A percentile compares a stretch with the other conserved stretches of the same genome.
Evolutionary conservation across 1,284 basidiomycete species (phyloP).

Genomic region (Mrakiaceae sp.): DNA sequence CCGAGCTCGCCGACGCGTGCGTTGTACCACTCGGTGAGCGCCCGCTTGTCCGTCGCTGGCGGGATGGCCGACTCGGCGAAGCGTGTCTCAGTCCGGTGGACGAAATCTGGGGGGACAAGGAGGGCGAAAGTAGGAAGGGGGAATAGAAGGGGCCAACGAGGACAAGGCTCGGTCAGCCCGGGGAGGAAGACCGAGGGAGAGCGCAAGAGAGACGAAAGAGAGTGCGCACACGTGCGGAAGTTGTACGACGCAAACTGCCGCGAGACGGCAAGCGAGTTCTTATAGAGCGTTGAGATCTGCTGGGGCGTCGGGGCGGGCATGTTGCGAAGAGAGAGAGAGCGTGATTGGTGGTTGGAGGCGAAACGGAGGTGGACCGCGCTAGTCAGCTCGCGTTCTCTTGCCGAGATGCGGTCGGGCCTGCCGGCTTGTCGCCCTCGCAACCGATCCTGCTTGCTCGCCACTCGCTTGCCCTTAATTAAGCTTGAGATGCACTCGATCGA

Average conservation of each 20-base stretch:
- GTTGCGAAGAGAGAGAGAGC: background rate
- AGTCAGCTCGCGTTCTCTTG: no score
- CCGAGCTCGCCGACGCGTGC: conserved; percentile 9
- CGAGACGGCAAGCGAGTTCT: conserved; percentile 2
- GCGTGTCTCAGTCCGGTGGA: conserved; percentile 13
- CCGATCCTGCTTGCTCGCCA: no score
- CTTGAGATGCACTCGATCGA: no score
- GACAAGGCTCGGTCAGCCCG: background rate
- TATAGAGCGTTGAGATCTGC: conserved; percentile 7
- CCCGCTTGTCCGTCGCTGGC: background rate
- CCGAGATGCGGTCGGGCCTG: no score
- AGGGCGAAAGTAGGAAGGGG: background rate
- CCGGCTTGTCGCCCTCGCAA: no score
- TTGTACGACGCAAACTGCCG: conserved; percentile 16
- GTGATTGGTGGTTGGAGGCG: no score
- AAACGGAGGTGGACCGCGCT: no score
- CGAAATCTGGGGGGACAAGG: conserved; percentile 8
- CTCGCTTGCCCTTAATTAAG: no score
- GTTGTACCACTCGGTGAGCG: conserved; percentile 12
- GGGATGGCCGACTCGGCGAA: background rate
- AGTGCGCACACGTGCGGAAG: conserved; percentile 13
- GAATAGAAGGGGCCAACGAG: background rate
- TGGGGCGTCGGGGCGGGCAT: conserved; percentile 15
- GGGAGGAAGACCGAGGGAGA: background rate
- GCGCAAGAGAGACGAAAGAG: background rate